Evolutionary conservation across 768 basidiomycete species (phyloP).

Genomic region (Macrolepiota dolichaula): DNA sequence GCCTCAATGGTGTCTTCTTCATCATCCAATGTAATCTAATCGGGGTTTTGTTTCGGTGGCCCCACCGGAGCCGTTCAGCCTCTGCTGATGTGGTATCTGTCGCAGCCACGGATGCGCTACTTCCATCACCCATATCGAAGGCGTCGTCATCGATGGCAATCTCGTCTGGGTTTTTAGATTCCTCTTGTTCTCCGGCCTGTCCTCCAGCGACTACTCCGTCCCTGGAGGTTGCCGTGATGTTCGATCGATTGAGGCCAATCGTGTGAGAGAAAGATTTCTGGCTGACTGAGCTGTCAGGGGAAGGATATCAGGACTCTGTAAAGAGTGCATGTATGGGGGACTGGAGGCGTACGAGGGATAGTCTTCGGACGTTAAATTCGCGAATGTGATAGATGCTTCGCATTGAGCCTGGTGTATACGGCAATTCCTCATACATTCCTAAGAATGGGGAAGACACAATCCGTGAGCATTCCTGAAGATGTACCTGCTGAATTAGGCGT

Average conservation of each 20-base stretch:
- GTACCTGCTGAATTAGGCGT: slow-evolving; percentile 6
- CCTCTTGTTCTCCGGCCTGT: not conserved
- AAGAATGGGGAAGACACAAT: not conserved
- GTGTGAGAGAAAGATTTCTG: slow-evolving; percentile 86
- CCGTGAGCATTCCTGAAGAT: not conserved
- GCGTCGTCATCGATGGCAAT: slow-evolving; percentile 44
- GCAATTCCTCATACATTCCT: slow-evolving; percentile 82
- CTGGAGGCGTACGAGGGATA: slow-evolving; percentile 58
- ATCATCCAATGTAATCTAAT: slow-evolving; percentile 48
- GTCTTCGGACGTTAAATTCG: slow-evolving; percentile 74
- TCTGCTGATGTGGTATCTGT: not conserved
- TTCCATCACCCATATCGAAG: slow-evolving; percentile 13
- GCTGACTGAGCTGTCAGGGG: slow-evolving; percentile 48
- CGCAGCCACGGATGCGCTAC: not conserved
- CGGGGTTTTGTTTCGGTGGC: slow-evolving; percentile 33
- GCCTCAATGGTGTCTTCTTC: slow-evolving; percentile 41
- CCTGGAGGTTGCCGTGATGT: slow-evolving; percentile 66
- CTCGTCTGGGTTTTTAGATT: slow-evolving; percentile 45
- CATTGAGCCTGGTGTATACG: slow-evolving; percentile 70
- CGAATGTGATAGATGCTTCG: slow-evolving; percentile 90
- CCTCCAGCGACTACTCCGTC: not conserved
- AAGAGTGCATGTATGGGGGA: not conserved
- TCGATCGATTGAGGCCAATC: slow-evolving; percentile 94
- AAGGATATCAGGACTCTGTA: slow-evolving; percentile 20
- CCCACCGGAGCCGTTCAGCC: not conserved